A percentile compares a stretch with the other conserved stretches of the same genome.
phyloP scores from a whole-genome alignment of 1,284 basidiomycete genomes.

The Boletellus deceptivus region DNA sequence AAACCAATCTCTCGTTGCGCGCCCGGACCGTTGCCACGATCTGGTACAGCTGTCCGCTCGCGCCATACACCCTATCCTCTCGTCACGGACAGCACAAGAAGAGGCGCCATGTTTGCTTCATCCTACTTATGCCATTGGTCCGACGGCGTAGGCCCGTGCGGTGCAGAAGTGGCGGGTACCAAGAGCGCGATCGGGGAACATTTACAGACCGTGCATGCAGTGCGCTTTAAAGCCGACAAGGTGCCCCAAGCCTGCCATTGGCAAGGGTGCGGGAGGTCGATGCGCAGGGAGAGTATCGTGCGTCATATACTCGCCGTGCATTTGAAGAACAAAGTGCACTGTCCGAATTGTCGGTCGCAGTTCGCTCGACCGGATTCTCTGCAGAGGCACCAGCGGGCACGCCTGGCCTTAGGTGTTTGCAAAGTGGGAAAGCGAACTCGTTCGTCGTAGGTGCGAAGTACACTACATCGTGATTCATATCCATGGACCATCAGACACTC shows the following conservation, averaged over 20 bases:
- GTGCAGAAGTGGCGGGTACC: not conserved
- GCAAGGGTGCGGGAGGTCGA: conserved; percentile 13
- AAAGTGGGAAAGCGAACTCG: not conserved
- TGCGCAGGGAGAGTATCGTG: conserved; percentile 24
- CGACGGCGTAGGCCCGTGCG: conserved; percentile 1
- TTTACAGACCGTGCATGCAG: conserved; percentile 9
- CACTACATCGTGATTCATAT: not conserved
- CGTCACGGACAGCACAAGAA: too few species aligned
- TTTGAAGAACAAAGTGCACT: conserved; percentile 20
- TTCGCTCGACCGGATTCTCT: conserved; percentile 28
- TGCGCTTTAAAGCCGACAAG: conserved; percentile 7
- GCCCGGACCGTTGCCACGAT: not conserved
- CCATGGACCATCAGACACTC: not conserved
- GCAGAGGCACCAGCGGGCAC: conserved; percentile 22
- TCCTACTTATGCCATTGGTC: conserved; percentile 15
- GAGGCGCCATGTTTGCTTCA: not conserved
- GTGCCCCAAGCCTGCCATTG: conserved; percentile 11
- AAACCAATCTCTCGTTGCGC: not conserved
- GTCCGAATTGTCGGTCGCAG: conserved; percentile 9
- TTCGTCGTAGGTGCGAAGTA: not conserved
- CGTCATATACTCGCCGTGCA: conserved; percentile 26
- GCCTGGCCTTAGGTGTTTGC: not conserved
- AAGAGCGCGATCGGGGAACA: conserved; percentile 18
- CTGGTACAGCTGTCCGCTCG: not conserved
- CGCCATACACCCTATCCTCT: conserved; percentile 13